Evolutionary conservation across 345 rosid genomes (phyloP), one percentile per base, ranked within the genome.

Genomic region (Anastatica hierochuntica): DNA sequence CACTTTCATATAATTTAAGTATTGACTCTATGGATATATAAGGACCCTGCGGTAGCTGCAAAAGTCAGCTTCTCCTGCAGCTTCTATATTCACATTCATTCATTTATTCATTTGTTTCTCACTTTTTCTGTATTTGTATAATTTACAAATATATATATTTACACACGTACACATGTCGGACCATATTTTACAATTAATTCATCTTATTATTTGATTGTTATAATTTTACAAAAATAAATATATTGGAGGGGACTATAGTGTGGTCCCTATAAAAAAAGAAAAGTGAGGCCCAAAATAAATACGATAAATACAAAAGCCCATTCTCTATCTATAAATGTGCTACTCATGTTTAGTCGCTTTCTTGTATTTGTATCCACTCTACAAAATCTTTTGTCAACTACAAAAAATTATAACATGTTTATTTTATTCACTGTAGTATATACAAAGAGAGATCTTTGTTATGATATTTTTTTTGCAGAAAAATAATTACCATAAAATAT

Each of bases 241-340:
- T n/a, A n/a, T n/a, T n/a, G n/a, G 58, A 50, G 56, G 43, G 27
- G 57, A 26, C 45, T 56, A 51, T 55, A 35, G 60, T n/a, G 71
- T 66, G 65, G 71, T 66, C 71, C 65, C 71, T 36, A 37, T 27
- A 12, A 17, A 14, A 8, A 14, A 14, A 21, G 15, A 56, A 49
- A 41, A 58, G 64, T 58, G 65, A 66, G 65, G 71, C 71, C 65
- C 71, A 66, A 66, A 36, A 19, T 43, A 66, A 66, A 43, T 50
- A 50, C 56, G 47, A 58, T 42, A 50, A 50, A 36, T 50, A 42
- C 64, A 49, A 58, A 49, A 66, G 64, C 64, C 70, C 70, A 57
- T 51, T 51, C 53, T 51, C 63, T 49, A 37, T 57, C 58, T 48
- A 49, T 29, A 19, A 35, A 35, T 66, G 29, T 66, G 43, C 60